Base-by-base conservation (phyloP, 176 grass and related monocot genomes). In the Cenchrus americanus region DNA sequence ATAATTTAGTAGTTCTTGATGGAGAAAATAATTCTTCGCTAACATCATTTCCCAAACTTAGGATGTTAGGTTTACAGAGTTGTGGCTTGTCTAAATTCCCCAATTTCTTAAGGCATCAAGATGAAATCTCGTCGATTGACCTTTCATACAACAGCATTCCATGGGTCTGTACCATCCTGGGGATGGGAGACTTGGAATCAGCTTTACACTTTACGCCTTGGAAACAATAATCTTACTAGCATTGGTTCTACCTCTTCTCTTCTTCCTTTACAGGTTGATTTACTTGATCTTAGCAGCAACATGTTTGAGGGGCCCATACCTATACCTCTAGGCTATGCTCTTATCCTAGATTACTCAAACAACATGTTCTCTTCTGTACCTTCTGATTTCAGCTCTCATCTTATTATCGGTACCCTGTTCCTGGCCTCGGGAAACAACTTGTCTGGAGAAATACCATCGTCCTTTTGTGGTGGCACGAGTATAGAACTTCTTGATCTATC, bases 71-170 rank as follows among this genome's bases (percentile, higher is more conserved):
- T 23, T 73, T 92, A 46, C 51, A 41, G 81, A 63, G 34, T 48
- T 94, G 90, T 62, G 84, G 81, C 50, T 65, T 96, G 55, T 58
- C 12, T 37, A 91, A 55, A 17, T 72, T 89, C 51, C 90, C 88
- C 3, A 58, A 23, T 58, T 64, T 88, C 19, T 63, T 96, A 5
- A 85, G 63, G 46, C 48, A 73, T 44, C 80, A 82, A 22, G 8
- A 71, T 68, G 14, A 14, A 6, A 67, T 92, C 6, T 44, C 5
- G n/a, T 11, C 0, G 13, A 64, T 95, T 23, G 93, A 92, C 62
- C 85, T 95, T 58, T 95, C 93, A 24, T 71, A 79, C 42, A 95
- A 95, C n/a, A 67, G 83, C n/a, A 26, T 90, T 95, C n/a, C 17
- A 69, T 9, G 86, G 80, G 46, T 9, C 10, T 4, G 63, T 95